Conservation (phyloP, 1,139 yeast species). For the Scheffersomyces cryptocercus region DNA sequence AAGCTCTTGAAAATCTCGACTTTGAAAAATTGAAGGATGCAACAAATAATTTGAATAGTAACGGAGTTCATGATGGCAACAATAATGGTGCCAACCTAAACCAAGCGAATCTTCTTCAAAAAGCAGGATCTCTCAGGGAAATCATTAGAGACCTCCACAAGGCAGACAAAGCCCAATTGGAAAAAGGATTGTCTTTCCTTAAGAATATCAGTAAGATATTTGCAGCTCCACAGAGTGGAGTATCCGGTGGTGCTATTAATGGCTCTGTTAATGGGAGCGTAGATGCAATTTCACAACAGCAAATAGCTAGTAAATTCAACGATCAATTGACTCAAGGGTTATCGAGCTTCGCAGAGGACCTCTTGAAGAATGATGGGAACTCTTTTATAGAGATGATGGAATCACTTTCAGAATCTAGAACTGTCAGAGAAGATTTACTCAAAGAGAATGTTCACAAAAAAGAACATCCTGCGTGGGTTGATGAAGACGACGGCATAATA, state of each 20-base stretch:
- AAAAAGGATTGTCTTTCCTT: conserved; percentile 29
- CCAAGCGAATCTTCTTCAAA: conserved; percentile 24
- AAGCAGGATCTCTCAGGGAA: conserved; percentile 31
- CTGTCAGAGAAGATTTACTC: conserved; percentile 47
- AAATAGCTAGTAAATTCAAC: conserved; percentile 9
- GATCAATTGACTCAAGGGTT: conserved; percentile 37
- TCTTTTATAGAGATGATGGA: conserved; percentile 79
- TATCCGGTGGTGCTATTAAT: conserved; percentile 1
- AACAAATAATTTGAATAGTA: conserved; percentile 12
- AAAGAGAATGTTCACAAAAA: conserved; percentile 13
- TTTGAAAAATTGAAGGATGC: conserved; percentile 28
- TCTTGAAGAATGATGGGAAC: conserved; percentile 72
- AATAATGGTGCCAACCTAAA: neutral
- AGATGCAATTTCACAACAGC: conserved; percentile 1
- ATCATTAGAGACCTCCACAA: conserved; percentile 29
- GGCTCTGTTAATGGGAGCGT: conserved; percentile 14
- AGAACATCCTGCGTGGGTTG: conserved; percentile 18
- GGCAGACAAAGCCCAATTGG: conserved; percentile 29
- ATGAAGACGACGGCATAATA: conserved; percentile 20
- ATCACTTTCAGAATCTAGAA: conserved; percentile 60
- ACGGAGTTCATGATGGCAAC: conserved; percentile 12
- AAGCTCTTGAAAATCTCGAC: conserved; percentile 30
- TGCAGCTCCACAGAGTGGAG: neutral
- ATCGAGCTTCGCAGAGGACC: conserved; percentile 73
- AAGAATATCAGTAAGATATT: conserved; percentile 21